Evolutionary conservation across 352 stramenopile genomes (phyloP), one percentile per base, ranked within the genome.

Genomic region (Phytophthora tentaculata): DNA sequence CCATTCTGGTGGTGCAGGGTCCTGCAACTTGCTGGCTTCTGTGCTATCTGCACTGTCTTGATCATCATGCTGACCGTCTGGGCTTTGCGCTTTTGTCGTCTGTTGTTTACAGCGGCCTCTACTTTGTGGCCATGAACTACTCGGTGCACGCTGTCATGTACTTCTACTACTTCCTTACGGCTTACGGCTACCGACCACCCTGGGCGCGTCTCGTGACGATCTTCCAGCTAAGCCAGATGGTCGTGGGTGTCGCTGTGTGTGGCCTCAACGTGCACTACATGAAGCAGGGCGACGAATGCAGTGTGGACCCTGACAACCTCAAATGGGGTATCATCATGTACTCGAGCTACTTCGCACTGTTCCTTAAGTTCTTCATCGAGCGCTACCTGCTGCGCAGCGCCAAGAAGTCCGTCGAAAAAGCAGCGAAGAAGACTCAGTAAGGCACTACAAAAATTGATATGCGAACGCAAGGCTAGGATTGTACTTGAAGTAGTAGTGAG

Each of bases 111-210:
- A 92, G 88, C 51, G 97, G 97, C 37, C 76, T 99, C 39, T 98
- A 98, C 86, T 99, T 99, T 77, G 91, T 98, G 29, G 90, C 96
- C 23, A 99, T 99, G 96, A 99, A 99, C 80, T 99, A 99, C 84
- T 91, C 83, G 53, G 97, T 99, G 48, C 97, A 99, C 77, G 91
- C 94, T 26, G 81, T 98, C 71, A 99, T 99, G 97, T 99, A 99
- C 81, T 96, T 94, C 50, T 98, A 98, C 86, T 98, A 98, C 77
- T 97, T 94, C 63, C 84, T 98, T 56, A 91, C 84, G 52, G 92
- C 92, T 20, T 69, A 94, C 54, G 83, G 84, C 62, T 93, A 84
- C 73, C 88, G 86, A 54, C 87, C 87, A 26, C 81, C 74, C 35
- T 94, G 86, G 81, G 84, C 86, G 5, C 80, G 82, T 58, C 85